These are phyloP conservation scores for Debaryomycetaceae sp. DNA, from an alignment of 1,139 yeast genomes.

Conservation along the genomic window DNA sequence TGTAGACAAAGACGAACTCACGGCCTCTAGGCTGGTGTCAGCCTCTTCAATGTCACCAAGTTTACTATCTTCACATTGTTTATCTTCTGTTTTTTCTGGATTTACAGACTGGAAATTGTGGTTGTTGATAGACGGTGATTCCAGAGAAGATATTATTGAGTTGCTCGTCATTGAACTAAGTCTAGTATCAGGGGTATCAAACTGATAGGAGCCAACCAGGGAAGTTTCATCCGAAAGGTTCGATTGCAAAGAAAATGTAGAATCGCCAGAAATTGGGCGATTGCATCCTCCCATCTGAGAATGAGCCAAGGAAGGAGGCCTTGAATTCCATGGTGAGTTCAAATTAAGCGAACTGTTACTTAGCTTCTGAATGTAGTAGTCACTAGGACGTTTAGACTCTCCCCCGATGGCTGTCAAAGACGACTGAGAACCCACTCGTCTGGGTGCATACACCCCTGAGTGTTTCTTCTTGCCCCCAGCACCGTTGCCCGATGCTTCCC, in stretches of 20 bases:
- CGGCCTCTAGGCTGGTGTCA: slow-evolving; percentile 8
- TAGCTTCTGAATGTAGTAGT: slow-evolving; percentile 37
- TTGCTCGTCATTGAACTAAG: slow-evolving; percentile 38
- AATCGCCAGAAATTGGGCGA: slow-evolving; percentile 37
- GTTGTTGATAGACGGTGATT: slow-evolving; percentile 17
- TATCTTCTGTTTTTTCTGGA: slow-evolving; percentile 1
- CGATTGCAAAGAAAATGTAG: slow-evolving; percentile 34
- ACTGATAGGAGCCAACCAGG: slow-evolving; percentile 35
- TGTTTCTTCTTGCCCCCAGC: slow-evolving; percentile 11
- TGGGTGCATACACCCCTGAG: slow-evolving; percentile 15
- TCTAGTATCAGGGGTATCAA: slow-evolving; percentile 35
- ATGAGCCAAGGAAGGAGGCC: slow-evolving; percentile 10
- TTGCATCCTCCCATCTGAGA: slow-evolving; percentile 5
- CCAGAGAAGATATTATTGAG: slow-evolving; percentile 25
- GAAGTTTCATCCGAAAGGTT: slow-evolving; percentile 34
- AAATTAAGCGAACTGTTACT: slow-evolving; percentile 13
- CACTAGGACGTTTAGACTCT: slow-evolving; percentile 42
- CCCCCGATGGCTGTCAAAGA: slow-evolving; percentile 20
- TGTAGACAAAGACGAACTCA: slow-evolving; percentile 22
- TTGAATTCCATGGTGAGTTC: slow-evolving; percentile 5
- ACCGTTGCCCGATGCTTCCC: slow-evolving; percentile 5
- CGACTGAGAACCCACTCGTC: slow-evolving; percentile 26
- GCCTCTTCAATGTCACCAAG: slow-evolving; percentile 10
- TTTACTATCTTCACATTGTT: slow-evolving; percentile 5
- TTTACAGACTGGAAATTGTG: slow-evolving; percentile 6